Conservation (phyloP, 1,284 basidiomycete species). For the Moesziomyces aphidis region DNA sequence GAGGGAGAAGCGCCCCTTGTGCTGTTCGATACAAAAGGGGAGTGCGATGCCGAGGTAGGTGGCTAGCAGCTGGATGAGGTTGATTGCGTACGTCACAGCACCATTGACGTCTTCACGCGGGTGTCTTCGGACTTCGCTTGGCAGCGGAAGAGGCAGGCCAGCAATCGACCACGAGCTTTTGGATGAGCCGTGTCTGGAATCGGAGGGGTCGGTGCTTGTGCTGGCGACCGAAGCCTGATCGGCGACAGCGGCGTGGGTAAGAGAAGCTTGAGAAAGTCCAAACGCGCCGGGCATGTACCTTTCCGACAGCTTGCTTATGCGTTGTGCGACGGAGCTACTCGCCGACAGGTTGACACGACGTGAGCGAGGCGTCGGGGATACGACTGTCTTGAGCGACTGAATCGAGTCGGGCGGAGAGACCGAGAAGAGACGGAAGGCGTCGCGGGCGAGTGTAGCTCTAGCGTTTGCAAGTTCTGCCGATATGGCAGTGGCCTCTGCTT, state of each 20-base stretch:
- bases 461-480: conserved; percentile 19
- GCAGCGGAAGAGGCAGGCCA: conserved; percentile 41
- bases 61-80: conserved; percentile 48
- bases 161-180: conserved; percentile 49
- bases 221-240: conserved; percentile 3
- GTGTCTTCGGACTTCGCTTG: conserved; percentile 50
- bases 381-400: neutral
- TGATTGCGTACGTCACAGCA: conserved; percentile 44
- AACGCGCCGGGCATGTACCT: conserved; percentile 53
- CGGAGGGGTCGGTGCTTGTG: neutral
- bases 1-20: conserved; percentile 38
- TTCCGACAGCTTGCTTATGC: conserved; percentile 42
- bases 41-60: conserved; percentile 51
- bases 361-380: neutral
- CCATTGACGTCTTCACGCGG: conserved; percentile 52
- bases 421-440: conserved; percentile 38
- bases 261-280: conserved; percentile 7
- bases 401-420: conserved; percentile 24
- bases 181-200: neutral
- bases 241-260: neutral
- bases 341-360: conserved; percentile 24
- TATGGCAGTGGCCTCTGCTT: conserved; percentile 15
- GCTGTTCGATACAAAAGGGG: conserved; percentile 49
- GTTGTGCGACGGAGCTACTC: conserved; percentile 35
- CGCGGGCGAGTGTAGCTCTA: conserved; percentile 38